Conservation (phyloP, 768 basidiomycete genomes). For the Leccinum arenicola region DNA sequence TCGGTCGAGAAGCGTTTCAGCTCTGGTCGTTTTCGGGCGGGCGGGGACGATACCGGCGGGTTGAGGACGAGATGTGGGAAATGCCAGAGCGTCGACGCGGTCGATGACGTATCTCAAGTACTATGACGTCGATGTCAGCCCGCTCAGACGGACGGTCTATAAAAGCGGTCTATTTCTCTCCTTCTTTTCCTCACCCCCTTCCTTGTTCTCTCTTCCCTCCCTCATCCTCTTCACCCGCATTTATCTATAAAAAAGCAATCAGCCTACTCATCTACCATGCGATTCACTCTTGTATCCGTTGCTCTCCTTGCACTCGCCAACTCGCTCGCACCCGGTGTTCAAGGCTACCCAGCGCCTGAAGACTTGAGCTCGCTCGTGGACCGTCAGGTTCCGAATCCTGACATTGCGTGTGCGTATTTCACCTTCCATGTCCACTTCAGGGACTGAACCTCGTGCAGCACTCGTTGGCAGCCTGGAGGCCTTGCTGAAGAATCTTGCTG, state of each 20-base stretch:
- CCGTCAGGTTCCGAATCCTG: not conserved
- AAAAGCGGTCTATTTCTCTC: slow-evolving; percentile 11
- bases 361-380: slow-evolving; percentile 1
- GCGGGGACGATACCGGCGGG: slow-evolving; percentile 35
- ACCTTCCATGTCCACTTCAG: not conserved
- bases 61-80: slow-evolving; percentile 57
- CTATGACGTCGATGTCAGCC: slow-evolving; percentile 12
- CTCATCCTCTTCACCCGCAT: slow-evolving; percentile 9
- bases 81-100: slow-evolving; percentile 45
- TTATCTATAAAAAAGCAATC: slow-evolving; percentile 16
- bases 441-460: slow-evolving; percentile 7
- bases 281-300: slow-evolving; percentile 17
- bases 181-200: slow-evolving; percentile 10
- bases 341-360: slow-evolving; percentile 16
- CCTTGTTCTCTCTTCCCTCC: slow-evolving; percentile 3
- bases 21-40: not conserved
- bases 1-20: slow-evolving; percentile 45
- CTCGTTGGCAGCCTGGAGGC: not conserved
- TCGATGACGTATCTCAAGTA: slow-evolving; percentile 15
- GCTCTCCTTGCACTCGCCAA: slow-evolving; percentile 19
- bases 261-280: slow-evolving; percentile 24
- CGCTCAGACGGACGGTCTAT: slow-evolving; percentile 8
- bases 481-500: not conserved
- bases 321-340: slow-evolving; percentile 14
- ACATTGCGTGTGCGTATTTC: not conserved